phyloP scores from a whole-genome alignment of 2,329 filamentous ascomycete genomes.

The Aspergillus neotritici region DNA sequence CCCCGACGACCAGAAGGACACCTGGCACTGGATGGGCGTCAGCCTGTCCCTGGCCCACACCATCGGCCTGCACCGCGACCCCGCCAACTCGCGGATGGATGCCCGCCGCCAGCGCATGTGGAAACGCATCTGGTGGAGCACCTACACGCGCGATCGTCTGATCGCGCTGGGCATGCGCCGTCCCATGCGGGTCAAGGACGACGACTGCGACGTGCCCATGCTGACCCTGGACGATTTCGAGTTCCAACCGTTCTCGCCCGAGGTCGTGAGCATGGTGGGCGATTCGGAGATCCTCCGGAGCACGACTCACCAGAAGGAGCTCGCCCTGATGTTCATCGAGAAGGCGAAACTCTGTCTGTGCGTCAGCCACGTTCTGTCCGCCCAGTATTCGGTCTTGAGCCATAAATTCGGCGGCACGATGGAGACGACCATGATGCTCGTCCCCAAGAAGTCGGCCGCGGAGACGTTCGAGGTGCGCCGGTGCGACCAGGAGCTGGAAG shows the following conservation, averaged over 20 bases:
- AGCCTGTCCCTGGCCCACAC: slow-evolving; percentile 89
- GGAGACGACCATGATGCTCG: slow-evolving; percentile 79
- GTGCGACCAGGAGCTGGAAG: slow-evolving; percentile 72
- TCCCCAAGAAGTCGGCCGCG: slow-evolving; percentile 81
- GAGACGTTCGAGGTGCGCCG: slow-evolving; percentile 71
- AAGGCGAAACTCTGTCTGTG: slow-evolving; percentile 86
- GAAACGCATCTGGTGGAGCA: slow-evolving; percentile 98
- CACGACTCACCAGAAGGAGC: slow-evolving; percentile 64
- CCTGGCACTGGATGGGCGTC: slow-evolving; percentile 98
- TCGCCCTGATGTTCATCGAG: slow-evolving; percentile 84
- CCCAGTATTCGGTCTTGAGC: slow-evolving; percentile 87
- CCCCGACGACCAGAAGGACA: slow-evolving; percentile 94
- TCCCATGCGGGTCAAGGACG: slow-evolving; percentile 84
- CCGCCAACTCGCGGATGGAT: slow-evolving; percentile 70
- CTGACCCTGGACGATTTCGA: slow-evolving; percentile 80
- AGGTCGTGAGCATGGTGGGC: slow-evolving; percentile 61
- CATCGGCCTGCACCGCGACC: slow-evolving; percentile 85
- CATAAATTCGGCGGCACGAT: slow-evolving; percentile 68
- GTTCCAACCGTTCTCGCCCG: slow-evolving; percentile 60
- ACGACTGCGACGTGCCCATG: slow-evolving; percentile 93
- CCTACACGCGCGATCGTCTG: slow-evolving; percentile 88
- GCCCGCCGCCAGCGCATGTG: slow-evolving; percentile 70
- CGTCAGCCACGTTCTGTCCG: slow-evolving; percentile 81
- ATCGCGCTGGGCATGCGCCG: slow-evolving; percentile 91
- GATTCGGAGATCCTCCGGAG: slow-evolving; percentile 69